A percentile compares a stretch with the other conserved stretches of the same genome.
Evolutionary conservation across 2,329 filamentous ascomycete genomes (phyloP).

Genomic region (Ceratocystis cacaofunesta): DNA sequence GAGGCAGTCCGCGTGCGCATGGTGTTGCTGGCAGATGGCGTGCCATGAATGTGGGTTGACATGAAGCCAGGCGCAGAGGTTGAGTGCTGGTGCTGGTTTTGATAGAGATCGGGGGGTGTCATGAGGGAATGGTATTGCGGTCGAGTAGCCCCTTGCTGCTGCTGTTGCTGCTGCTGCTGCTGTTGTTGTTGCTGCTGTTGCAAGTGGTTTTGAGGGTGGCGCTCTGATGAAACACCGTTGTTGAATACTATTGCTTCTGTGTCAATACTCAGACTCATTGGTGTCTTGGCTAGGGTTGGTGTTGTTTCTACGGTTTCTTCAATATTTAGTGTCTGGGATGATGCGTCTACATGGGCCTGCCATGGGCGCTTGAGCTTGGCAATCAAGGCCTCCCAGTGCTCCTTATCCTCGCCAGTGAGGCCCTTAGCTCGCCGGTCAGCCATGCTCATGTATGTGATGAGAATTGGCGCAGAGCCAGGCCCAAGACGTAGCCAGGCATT

Average conservation of each 20-base stretch:
- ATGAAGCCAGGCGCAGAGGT: constrained; percentile 4
- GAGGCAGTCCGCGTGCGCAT: constrained; percentile 6
- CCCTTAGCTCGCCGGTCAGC: constrained; percentile 23
- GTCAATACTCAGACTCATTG: background rate
- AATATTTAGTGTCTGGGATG: background rate
- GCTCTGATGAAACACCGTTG: background rate
- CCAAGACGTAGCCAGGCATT: constrained; percentile 22
- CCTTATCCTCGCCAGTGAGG: constrained; percentile 25
- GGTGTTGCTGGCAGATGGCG: background rate
- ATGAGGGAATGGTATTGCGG: constrained; percentile 2
- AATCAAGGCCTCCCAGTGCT: constrained; percentile 23
- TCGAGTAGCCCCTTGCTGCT: background rate
- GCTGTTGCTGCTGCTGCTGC: background rate
- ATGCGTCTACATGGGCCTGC: background rate
- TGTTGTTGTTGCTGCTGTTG: background rate
- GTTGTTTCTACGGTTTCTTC: background rate
- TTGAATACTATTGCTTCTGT: background rate
- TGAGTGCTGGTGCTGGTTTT: background rate
- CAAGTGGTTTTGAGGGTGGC: background rate
- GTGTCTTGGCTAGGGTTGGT: background rate
- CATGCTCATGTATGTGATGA: constrained; percentile 26
- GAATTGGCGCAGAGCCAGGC: constrained; percentile 25
- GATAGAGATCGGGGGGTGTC: constrained; percentile 6
- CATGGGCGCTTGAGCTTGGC: constrained; percentile 19
- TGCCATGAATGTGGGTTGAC: constrained; percentile 1